Percentiles rank a stretch among this genome's conserved stretches.
Evolutionary conservation across 805 yeast species (phyloP).

Genomic region (Lipomyces japonicus): DNA sequence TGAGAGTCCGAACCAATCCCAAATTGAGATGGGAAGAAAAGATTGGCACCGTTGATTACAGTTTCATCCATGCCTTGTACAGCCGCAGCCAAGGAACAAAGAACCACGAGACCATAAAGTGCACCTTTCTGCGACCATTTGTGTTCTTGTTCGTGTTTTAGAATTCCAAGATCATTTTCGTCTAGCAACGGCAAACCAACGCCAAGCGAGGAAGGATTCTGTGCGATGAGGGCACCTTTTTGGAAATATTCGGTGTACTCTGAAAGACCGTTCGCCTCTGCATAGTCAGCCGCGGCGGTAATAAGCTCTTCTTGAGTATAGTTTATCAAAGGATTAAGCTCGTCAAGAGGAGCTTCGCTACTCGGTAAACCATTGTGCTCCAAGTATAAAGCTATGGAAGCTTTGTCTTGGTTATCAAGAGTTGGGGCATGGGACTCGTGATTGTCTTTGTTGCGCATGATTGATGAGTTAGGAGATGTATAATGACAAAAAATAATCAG

Average conservation of each 20-base stretch:
- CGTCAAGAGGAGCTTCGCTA: conserved; percentile 5
- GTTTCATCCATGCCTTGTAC: conserved; percentile 76
- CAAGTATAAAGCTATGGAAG: too few relatives aligned
- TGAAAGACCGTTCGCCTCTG: conserved; percentile 32
- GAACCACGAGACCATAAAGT: conserved; percentile 49
- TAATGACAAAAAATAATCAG: too few relatives aligned
- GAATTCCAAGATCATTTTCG: conserved; percentile 35
- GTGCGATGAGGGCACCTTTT: conserved; percentile 57
- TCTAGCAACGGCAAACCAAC: conserved; percentile 43
- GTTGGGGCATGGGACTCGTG: too few relatives aligned
- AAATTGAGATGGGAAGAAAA: conserved; percentile 49
- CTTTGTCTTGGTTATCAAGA: too few relatives aligned
- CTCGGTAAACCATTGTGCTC: too few relatives aligned
- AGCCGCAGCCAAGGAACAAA: conserved; percentile 64
- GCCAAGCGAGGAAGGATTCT: conserved; percentile 41
- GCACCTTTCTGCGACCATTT: conserved; percentile 45
- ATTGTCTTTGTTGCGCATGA: too few relatives aligned
- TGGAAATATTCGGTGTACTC: conserved; percentile 33
- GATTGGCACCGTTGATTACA: conserved; percentile 63
- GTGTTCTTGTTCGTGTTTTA: conserved; percentile 47
- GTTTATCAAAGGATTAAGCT: conserved; percentile 31
- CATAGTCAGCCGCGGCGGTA: conserved; percentile 31
- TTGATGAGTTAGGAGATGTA: too few relatives aligned
- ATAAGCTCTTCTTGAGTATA: conserved; percentile 30
- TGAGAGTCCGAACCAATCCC: conserved; percentile 42